Evolutionary conservation across 306 rosid genomes (phyloP).

Genomic region (Dryas alaskensis): DNA sequence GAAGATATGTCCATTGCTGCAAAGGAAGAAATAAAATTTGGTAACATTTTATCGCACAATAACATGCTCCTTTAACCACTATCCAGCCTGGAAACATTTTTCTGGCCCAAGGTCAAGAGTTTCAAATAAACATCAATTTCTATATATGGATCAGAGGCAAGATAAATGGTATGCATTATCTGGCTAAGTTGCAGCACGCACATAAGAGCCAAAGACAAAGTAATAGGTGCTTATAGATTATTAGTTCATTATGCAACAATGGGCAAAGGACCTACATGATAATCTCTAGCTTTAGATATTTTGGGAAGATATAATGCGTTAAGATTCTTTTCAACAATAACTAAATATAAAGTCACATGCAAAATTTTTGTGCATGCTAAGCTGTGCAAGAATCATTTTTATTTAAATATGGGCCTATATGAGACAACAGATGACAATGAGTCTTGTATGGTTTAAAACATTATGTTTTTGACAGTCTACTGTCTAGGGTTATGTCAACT

Average conservation of each 20-base stretch:
- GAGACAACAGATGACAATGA: neutral
- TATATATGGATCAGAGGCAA: neutral
- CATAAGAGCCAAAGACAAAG: neutral
- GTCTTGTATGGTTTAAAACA: neutral
- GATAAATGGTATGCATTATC: neutral
- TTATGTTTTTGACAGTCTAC: neutral
- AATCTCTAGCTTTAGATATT: neutral
- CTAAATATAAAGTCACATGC: neutral
- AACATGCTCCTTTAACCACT: neutral
- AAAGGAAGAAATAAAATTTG: conserved; percentile 23
- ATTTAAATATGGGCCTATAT: neutral
- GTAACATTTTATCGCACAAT: neutral
- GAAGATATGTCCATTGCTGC: conserved; percentile 93
- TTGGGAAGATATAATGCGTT: neutral
- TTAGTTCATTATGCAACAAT: neutral
- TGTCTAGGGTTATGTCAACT: too few relatives aligned
- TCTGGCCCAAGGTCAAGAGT: neutral
- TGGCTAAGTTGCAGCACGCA: neutral
- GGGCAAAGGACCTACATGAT: neutral
- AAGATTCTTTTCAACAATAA: too few relatives aligned
- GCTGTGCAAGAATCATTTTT: neutral
- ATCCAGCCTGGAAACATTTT: neutral
- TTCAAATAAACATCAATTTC: neutral
- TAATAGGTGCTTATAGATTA: neutral
- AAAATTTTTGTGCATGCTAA: neutral